phyloP scores from a whole-genome alignment of 2,329 filamentous ascomycete species.

The Phialophora macrospora region DNA sequence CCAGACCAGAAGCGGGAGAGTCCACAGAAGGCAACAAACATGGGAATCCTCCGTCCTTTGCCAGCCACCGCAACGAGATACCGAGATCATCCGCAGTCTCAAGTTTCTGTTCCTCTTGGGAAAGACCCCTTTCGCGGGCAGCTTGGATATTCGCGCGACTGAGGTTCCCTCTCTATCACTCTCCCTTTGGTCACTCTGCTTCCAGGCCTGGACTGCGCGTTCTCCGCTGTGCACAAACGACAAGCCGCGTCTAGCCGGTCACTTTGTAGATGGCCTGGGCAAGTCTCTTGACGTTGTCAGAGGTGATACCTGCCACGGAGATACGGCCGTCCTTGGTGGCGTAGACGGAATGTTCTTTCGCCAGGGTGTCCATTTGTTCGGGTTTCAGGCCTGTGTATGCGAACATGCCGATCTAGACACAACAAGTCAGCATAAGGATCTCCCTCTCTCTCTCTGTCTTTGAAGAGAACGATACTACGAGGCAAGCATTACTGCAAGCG shows the following conservation, averaged over 20 bases:
- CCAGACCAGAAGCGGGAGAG: background rate
- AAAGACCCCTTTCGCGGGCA: background rate
- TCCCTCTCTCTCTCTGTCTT: background rate
- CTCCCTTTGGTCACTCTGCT: background rate
- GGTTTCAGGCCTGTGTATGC: constrained; percentile 92
- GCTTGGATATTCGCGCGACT: background rate
- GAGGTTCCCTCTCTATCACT: background rate
- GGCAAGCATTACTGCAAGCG: too few relatives aligned
- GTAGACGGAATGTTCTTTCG: constrained; percentile 96
- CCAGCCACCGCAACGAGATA: too few relatives aligned
- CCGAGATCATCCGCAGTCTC: background rate
- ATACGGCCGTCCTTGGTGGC: constrained; percentile 76
- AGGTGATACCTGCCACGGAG: constrained; percentile 56
- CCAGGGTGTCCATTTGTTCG: constrained; percentile 87
- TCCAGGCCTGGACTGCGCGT: background rate
- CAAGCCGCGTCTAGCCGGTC: constrained; percentile 47
- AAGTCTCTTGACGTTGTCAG: constrained; percentile 56
- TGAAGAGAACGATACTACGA: too few relatives aligned
- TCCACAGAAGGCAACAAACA: background rate
- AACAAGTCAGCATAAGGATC: background rate
- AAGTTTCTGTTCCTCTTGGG: background rate
- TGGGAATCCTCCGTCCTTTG: background rate
- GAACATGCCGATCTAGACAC: constrained; percentile 88
- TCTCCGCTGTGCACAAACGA: background rate
- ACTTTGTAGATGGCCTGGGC: constrained; percentile 59